Conservation (phyloP, 179 eudicot genomes). For the Beta corolliflora region DNA sequence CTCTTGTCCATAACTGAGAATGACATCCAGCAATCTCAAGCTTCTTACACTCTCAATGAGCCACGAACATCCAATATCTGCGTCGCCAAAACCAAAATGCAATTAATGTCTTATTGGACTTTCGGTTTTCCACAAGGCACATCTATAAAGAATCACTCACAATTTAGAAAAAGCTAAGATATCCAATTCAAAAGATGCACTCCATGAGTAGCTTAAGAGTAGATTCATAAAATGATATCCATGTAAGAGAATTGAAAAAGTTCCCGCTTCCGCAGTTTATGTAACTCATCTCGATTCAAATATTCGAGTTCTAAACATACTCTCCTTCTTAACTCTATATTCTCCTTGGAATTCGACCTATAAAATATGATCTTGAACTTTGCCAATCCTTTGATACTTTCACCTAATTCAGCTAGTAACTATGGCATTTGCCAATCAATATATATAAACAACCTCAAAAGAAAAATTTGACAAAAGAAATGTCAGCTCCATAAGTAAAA, state of each 20-base stretch:
- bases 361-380: neutral
- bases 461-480: neutral
- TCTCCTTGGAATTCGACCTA: neutral
- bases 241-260: neutral
- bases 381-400: neutral
- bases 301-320: no score
- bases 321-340: no score
- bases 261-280: neutral
- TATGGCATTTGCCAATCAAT: neutral
- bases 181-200: neutral
- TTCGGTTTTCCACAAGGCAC: neutral
- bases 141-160: neutral
- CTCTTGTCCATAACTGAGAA: slow-evolving; percentile 32
- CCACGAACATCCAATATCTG: slow-evolving; percentile 20
- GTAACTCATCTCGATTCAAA: neutral
- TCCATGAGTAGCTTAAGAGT: neutral
- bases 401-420: neutral
- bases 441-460: neutral
- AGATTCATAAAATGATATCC: neutral
- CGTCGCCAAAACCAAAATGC: slow-evolving; percentile 4
- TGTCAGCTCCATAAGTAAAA: neutral
- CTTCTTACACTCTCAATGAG: slow-evolving; percentile 7
- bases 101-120: neutral
- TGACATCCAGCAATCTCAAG: slow-evolving; percentile 9
- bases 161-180: neutral